Percentiles rank a stretch among this genome's conserved stretches.
These are phyloP conservation scores for Carallia pectinifolia DNA, from an alignment of 345 rosid species.

Conservation along the genomic window DNA sequence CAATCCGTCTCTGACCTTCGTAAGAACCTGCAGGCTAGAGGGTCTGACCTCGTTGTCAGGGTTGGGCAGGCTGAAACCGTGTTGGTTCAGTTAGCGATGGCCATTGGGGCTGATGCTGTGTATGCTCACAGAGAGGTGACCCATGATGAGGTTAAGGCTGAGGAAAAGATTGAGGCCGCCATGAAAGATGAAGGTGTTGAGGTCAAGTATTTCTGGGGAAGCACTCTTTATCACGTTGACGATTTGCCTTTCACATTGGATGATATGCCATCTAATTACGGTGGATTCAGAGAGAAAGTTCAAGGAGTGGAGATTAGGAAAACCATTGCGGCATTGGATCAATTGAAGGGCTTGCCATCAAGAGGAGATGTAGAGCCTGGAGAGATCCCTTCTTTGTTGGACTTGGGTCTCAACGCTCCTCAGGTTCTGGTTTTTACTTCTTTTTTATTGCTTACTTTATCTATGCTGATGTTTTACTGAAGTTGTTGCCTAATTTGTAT, in stretches of 20 bases:
- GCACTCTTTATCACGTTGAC: slow-evolving; percentile 85
- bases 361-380: slow-evolving; percentile 94
- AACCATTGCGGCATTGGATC: slow-evolving; percentile 76
- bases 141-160: slow-evolving; percentile 77
- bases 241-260: slow-evolving; percentile 89
- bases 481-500: too few species aligned
- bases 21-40: slow-evolving; percentile 79
- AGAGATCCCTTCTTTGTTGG: slow-evolving; percentile 79
- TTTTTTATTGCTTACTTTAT: neutral
- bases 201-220: slow-evolving; percentile 93
- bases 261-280: slow-evolving; percentile 77
- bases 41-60: slow-evolving; percentile 89
- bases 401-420: slow-evolving; percentile 71
- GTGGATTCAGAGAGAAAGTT: slow-evolving; percentile 78
- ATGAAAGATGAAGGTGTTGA: slow-evolving; percentile 93
- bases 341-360: slow-evolving; percentile 79
- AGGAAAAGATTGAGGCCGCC: slow-evolving; percentile 76
- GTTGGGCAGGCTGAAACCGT: slow-evolving; percentile 83
- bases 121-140: slow-evolving; percentile 90
- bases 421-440: slow-evolving; percentile 49
- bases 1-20: slow-evolving; percentile 93
- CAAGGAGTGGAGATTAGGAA: slow-evolving; percentile 78
- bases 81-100: slow-evolving; percentile 74
- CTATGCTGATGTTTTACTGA: neutral
- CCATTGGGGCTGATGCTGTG: slow-evolving; percentile 87